phyloP scores from a whole-genome alignment of 2,329 filamentous ascomycete species.

The Pezicula radicicola region DNA sequence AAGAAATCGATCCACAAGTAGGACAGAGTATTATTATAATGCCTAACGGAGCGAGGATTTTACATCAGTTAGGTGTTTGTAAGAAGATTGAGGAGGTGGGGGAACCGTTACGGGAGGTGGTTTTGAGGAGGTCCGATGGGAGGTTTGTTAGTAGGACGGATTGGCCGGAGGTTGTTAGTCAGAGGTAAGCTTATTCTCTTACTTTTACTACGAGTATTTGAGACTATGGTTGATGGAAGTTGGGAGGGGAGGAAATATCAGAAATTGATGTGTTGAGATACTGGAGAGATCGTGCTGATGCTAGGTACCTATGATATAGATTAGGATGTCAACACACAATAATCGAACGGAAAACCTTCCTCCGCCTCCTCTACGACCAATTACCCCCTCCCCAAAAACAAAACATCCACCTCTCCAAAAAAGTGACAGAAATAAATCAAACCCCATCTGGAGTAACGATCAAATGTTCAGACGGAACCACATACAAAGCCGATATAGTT shows the following conservation, averaged over 20 bases:
- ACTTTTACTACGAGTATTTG: neutral
- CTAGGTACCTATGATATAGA: neutral
- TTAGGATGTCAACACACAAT: neutral
- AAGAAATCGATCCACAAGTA: neutral
- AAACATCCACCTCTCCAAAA: conserved; percentile 5
- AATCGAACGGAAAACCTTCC: neutral
- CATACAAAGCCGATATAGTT: conserved; percentile 3
- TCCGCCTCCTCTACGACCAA: neutral
- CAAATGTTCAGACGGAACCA: conserved; percentile 6
- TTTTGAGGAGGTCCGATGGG: neutral
- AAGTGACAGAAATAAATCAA: conserved; percentile 3
- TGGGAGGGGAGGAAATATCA: neutral
- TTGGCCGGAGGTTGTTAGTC: neutral
- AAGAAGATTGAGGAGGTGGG: neutral
- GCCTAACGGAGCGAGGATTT: conserved; percentile 37
- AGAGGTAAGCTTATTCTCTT: neutral
- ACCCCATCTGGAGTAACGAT: conserved; percentile 4
- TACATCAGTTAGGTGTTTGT: conserved; percentile 43
- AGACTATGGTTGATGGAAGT: neutral
- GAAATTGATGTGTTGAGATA: neutral
- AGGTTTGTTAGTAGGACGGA: neutral
- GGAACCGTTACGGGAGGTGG: neutral
- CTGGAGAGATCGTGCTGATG: neutral
- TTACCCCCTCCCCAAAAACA: conserved; percentile 1
- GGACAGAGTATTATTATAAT: conserved; percentile 1